Conservation (phyloP, 768 basidiomycete species). For the Boletus edulis region DNA sequence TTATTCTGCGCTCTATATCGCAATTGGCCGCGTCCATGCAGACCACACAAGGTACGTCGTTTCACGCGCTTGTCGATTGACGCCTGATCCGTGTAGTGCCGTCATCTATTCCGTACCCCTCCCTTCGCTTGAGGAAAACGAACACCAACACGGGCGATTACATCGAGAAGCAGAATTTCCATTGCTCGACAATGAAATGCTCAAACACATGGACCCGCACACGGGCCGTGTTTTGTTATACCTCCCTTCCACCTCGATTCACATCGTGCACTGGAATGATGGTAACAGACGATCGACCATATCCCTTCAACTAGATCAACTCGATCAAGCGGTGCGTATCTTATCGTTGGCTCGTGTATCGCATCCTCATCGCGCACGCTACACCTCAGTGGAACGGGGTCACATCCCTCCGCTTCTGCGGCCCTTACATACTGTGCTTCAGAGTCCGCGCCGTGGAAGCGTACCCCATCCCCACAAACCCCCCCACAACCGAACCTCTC, state of each 20-base stretch:
- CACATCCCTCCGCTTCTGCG: constrained; percentile 44
- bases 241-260: constrained; percentile 30
- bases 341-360: background rate
- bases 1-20: constrained; percentile 17
- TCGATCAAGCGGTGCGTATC: constrained; percentile 33
- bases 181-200: constrained; percentile 14
- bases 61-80: background rate
- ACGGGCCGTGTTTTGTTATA: constrained; percentile 31
- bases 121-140: background rate
- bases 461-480: constrained; percentile 19
- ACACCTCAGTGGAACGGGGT: constrained; percentile 39
- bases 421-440: constrained; percentile 50
- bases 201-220: constrained; percentile 36
- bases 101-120: constrained; percentile 14
- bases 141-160: background rate
- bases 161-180: constrained; percentile 14
- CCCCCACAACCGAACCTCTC: background rate
- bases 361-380: background rate
- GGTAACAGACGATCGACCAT: constrained; percentile 21
- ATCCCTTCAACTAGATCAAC: constrained; percentile 20
- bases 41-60: constrained; percentile 11
- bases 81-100: constrained; percentile 3
- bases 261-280: constrained; percentile 40
- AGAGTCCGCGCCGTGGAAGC: constrained; percentile 52
- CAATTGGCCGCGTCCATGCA: background rate